These are phyloP conservation scores for Silene uniflora DNA, from an alignment of 148 eudicot genomes.

Conservation along the genomic window DNA sequence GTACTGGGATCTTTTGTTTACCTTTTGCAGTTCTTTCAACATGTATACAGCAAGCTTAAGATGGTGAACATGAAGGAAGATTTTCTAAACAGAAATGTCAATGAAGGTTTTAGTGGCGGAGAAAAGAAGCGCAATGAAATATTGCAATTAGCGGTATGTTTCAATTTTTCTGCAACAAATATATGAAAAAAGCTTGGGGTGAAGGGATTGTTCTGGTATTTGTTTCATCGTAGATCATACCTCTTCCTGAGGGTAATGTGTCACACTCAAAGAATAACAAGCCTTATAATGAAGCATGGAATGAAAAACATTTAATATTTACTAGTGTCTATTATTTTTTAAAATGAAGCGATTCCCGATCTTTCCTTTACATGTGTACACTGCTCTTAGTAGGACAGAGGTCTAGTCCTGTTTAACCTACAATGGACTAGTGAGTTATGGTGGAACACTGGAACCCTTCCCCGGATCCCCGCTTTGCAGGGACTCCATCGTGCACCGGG, in stretches of 20 bases:
- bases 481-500: too few relatives aligned
- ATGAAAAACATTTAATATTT: neutral
- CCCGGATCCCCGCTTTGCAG: too few relatives aligned
- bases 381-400: neutral
- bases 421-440: neutral
- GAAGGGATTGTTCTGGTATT: conserved; percentile 8
- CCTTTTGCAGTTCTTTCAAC: conserved; percentile 70
- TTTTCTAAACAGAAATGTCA: conserved; percentile 87
- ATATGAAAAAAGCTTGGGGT: neutral
- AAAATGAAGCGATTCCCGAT: neutral
- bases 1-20: neutral
- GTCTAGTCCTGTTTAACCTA: neutral
- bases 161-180: neutral
- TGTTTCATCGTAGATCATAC: conserved; percentile 2
- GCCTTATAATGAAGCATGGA: neutral
- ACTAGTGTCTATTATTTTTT: neutral
- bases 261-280: neutral
- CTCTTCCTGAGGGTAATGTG: neutral
- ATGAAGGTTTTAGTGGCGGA: conserved; percentile 99
- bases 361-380: neutral
- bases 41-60: conserved; percentile 73
- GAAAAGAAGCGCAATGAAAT: conserved; percentile 97
- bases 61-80: conserved; percentile 90
- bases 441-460: too few relatives aligned
- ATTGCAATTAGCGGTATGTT: conserved; percentile 90